A percentile compares a stretch with the other conserved stretches of the same genome.
phyloP scores from a whole-genome alignment of 441 rosid species.

The Corymbia calophylla region DNA sequence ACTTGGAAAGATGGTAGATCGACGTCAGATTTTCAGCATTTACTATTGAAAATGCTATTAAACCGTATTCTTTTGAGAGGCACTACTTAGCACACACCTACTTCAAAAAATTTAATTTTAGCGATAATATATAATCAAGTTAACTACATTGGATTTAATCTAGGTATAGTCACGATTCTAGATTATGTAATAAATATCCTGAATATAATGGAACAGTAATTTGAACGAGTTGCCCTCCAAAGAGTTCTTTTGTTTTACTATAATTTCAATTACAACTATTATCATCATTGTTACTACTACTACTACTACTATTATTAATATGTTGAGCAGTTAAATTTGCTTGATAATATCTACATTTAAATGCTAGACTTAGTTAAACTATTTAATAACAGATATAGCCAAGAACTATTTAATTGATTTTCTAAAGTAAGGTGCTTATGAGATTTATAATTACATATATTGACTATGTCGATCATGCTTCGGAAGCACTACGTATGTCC shows the following conservation, averaged over 20 bases:
- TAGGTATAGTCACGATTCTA: background rate
- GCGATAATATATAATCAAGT: background rate
- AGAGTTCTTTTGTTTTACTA: background rate
- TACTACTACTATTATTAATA: background rate
- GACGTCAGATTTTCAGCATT: background rate
- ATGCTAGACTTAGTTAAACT: background rate
- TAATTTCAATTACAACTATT: background rate
- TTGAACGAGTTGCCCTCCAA: background rate
- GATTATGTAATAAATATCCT: background rate
- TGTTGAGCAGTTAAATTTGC: background rate
- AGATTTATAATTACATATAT: background rate
- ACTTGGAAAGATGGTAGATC: background rate
- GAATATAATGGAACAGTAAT: background rate
- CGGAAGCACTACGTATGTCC: background rate
- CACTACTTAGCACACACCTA: background rate
- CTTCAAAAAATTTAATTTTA: background rate
- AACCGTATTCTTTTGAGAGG: background rate
- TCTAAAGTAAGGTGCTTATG: background rate
- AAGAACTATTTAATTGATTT: background rate
- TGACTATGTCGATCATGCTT: background rate
- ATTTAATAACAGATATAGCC: background rate
- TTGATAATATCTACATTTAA: background rate
- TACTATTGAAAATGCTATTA: background rate
- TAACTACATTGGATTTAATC: background rate
- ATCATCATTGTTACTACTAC: background rate